A percentile compares a stretch with the other conserved stretches of the same genome.
These are phyloP conservation scores for Sphagnurus paluster DNA, from an alignment of 1,284 basidiomycete species.

Conservation along the genomic window DNA sequence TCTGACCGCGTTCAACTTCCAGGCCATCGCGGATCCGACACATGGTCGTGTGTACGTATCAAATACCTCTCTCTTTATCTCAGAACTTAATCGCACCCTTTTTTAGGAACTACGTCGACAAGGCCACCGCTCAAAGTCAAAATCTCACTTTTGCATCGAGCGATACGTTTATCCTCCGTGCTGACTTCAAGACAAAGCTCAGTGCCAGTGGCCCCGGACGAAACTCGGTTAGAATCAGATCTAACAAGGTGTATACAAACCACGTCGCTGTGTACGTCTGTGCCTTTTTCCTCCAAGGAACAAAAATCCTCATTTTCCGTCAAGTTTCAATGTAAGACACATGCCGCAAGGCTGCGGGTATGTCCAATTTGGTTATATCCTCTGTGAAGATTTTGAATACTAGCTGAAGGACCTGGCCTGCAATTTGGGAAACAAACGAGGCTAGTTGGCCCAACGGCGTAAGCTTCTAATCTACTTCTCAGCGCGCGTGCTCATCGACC, in stretches of 20 bases:
- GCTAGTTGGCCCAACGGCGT: conserved; percentile 37
- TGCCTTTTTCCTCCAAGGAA: not conserved
- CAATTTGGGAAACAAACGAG: conserved; percentile 43
- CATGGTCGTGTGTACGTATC: conserved; percentile 45
- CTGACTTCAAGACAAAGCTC: conserved; percentile 47
- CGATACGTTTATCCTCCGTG: conserved; percentile 38
- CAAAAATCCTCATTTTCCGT: not conserved
- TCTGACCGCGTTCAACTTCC: conserved; percentile 41
- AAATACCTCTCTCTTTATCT: not conserved
- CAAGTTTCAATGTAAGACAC: conserved; percentile 39
- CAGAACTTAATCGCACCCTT: not conserved
- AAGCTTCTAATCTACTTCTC: conserved; percentile 6
- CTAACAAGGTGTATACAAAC: conserved; percentile 43
- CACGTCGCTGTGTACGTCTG: conserved; percentile 47
- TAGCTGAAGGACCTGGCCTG: conserved; percentile 57
- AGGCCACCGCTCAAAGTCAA: conserved; percentile 30
- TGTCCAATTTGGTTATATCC: conserved; percentile 15
- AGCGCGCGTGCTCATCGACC: not conserved
- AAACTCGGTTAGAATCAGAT: conserved; percentile 48
- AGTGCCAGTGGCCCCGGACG: conserved; percentile 44
- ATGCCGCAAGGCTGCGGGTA: conserved; percentile 44
- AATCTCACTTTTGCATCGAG: conserved; percentile 37
- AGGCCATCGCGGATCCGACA: conserved; percentile 48
- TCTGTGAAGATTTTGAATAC: not conserved
- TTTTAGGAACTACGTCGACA: conserved; percentile 40